Evolutionary conservation across 1,139 yeast genomes (phyloP).

Genomic region (Pichia sp.): DNA sequence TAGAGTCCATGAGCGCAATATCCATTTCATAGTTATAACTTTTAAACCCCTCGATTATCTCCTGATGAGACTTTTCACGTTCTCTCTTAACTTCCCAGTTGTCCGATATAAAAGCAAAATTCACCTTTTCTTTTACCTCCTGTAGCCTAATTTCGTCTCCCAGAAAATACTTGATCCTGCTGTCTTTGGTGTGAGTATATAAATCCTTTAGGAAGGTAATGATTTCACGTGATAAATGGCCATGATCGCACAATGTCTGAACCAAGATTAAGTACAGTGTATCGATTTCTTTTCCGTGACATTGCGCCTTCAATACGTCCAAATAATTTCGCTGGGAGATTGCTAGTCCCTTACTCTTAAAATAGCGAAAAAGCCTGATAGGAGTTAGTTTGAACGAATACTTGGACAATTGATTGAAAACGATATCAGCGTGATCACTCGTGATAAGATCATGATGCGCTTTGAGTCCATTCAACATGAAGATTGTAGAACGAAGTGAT

Average conservation of each 20-base stretch:
- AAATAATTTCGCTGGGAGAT: constrained; percentile 13
- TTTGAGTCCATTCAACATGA: constrained; percentile 12
- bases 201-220: constrained; percentile 4
- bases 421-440: constrained; percentile 12
- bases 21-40: constrained; percentile 5
- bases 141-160: not conserved
- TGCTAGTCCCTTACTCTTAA: constrained; percentile 5
- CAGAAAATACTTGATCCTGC: constrained; percentile 9
- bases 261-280: constrained; percentile 16
- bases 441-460: constrained; percentile 6
- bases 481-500: constrained; percentile 15
- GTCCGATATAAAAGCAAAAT: constrained; percentile 8
- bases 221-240: constrained; percentile 2
- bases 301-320: constrained; percentile 15
- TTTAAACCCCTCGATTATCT: not conserved
- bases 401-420: constrained; percentile 15
- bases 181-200: constrained; percentile 9
- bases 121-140: constrained; percentile 6
- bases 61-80: constrained; percentile 1
- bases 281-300: constrained; percentile 20
- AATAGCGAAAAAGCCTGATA: constrained; percentile 11
- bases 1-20: no score
- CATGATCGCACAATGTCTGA: constrained; percentile 7
- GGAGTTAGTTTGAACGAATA: constrained; percentile 12
- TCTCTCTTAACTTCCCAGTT: constrained; percentile 8